phyloP scores from a whole-genome alignment of 2,329 filamentous ascomycete species.

The Pleomassaria siparia region DNA sequence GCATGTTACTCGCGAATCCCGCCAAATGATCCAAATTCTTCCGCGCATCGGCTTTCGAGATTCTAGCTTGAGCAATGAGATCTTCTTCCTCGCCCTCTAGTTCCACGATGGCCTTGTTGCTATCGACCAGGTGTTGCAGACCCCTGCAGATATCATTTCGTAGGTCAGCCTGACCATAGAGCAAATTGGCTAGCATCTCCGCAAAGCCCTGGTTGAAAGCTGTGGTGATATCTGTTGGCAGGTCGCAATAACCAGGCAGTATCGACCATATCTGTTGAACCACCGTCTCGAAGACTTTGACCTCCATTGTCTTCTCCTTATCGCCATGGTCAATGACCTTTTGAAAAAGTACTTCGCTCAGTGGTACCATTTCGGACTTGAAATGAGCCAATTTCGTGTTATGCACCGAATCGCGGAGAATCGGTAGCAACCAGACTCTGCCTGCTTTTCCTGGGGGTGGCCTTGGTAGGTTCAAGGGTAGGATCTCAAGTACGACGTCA shows the following conservation, averaged over 20 bases:
- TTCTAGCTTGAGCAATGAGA: conserved; percentile 73
- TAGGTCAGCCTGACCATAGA: conserved; percentile 89
- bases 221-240: conserved; percentile 71
- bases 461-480: conserved; percentile 83
- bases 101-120: conserved; percentile 77
- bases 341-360: conserved; percentile 90
- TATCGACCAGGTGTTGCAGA: conserved; percentile 85
- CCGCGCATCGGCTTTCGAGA: conserved; percentile 72
- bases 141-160: conserved; percentile 84
- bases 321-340: conserved; percentile 79
- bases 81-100: conserved; percentile 71
- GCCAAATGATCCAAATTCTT: conserved; percentile 83
- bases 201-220: conserved; percentile 87
- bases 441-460: conserved; percentile 77
- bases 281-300: conserved; percentile 96
- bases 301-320: conserved; percentile 87
- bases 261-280: conserved; percentile 95
- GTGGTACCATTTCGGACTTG: conserved; percentile 78
- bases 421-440: conserved; percentile 90
- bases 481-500: conserved; percentile 74
- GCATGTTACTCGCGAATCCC: conserved; percentile 78
- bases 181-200: conserved; percentile 83
- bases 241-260: conserved; percentile 90
- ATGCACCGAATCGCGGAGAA: conserved; percentile 84
- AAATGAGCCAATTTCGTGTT: conserved; percentile 90